phyloP scores from a whole-genome alignment of 2,329 filamentous ascomycete genomes.

The Fusarium zealandicum region DNA sequence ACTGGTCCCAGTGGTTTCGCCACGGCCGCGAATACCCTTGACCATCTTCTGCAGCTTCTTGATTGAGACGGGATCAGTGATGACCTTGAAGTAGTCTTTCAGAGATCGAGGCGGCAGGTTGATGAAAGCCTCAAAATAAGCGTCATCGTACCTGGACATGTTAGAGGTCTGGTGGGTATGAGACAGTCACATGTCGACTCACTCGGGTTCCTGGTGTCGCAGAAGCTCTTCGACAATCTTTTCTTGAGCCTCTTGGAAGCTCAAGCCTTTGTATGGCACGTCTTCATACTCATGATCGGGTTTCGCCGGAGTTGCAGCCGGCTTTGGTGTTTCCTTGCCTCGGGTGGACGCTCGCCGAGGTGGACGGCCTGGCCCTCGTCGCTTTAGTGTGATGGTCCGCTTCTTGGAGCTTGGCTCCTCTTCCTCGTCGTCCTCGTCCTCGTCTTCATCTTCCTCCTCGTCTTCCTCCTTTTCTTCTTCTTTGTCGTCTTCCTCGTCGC shows the following conservation, averaged over 20 bases:
- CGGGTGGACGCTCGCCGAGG: conserved; percentile 46
- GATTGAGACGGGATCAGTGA: conserved; percentile 81
- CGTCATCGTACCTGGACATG: conserved; percentile 67
- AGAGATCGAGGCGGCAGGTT: conserved; percentile 77
- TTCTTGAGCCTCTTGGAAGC: conserved; percentile 85
- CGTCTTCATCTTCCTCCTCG: conserved; percentile 43
- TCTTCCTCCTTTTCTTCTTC: conserved; percentile 39
- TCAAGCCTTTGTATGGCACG: conserved; percentile 72
- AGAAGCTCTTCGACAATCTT: conserved; percentile 81
- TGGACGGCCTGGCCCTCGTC: conserved; percentile 47
- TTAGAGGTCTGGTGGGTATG: conserved; percentile 18
- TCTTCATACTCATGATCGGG: conserved; percentile 62
- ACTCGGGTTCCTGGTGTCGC: conserved; percentile 72
- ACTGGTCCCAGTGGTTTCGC: conserved; percentile 66
- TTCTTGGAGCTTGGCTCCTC: conserved; percentile 44
- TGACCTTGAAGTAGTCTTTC: conserved; percentile 87
- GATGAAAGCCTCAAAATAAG: conserved; percentile 76
- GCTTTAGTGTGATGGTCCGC: conserved; percentile 51
- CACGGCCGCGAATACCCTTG: conserved; percentile 73
- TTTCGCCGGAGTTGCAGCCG: conserved; percentile 50
- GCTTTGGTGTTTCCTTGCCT: conserved; percentile 45
- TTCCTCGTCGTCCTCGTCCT: conserved; percentile 42
- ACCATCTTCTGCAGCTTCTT: conserved; percentile 79
- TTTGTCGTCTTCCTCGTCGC: conserved; percentile 40
- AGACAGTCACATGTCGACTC: conserved; percentile 39